Evolutionary conservation across 2,329 filamentous ascomycete genomes (phyloP), one percentile per base, ranked within the genome.

Genomic region (Monilinia fructigena): DNA sequence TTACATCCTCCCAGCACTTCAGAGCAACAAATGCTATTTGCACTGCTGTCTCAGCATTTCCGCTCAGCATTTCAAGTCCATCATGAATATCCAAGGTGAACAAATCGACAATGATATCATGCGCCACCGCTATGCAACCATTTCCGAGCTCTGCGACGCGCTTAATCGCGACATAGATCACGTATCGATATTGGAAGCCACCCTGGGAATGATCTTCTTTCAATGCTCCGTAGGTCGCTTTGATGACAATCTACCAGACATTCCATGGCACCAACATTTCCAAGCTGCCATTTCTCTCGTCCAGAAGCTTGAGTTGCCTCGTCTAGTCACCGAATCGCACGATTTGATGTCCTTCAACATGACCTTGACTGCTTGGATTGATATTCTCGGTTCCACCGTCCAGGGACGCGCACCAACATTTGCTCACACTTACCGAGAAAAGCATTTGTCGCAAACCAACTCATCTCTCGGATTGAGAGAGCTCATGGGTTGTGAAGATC

Each of bases 231-330:
- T 98, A 70, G 94, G 94, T 64, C 87, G 91, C 73, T 88, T 90
- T 47, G 90, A 95, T 73, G 92, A 97, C 76, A 85, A 85, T 56
- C 86, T 97, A 31, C 90, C 92, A 20, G 93, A 98, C 76, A 96
- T 98, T 73, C 89, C 93, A 28, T 99, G 95, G 95, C 91, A 94
- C 80, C 91, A 96, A 77, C 95, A 99, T 81, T 97, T 98, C 81
- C 90, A 96, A 77, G 93, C 93, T 4, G 94, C 90, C 26, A 89
- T 90, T 72, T 93, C 88, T 72, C 84, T 98, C 63, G 91, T 97
- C 31, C 86, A 90, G 76, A 93, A 92, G 79, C 88, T 98, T 45
- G 88, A 93, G 67, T 86, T 98, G 50, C 89, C 91, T 12, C 83
- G 84, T 50, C 78, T 88, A 58, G 86, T 94, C 65, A 81, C 82